Evolutionary conservation across 140 eudicot genomes (phyloP), one percentile per base, ranked within the genome.

Genomic region (Oenanthe javanica): DNA sequence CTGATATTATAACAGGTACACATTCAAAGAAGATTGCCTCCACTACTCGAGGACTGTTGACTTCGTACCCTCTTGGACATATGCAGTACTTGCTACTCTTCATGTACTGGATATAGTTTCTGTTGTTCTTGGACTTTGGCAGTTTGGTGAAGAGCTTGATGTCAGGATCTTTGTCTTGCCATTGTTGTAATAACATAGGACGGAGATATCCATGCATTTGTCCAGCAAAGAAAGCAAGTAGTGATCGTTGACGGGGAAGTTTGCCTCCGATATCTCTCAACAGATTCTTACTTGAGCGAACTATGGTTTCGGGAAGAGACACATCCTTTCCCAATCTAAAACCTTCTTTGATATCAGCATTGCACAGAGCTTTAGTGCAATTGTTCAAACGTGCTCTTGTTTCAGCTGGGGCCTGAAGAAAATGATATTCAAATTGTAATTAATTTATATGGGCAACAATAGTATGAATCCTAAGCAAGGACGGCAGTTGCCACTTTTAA

Each of bases 1-100:
- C 98, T 0, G 98, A 92, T 69, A 94, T 87, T 47, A 94, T 90
- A 45, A 94, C 98, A 0, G 98, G 98, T 54, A 94, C 94, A 85
- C 98, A 92, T 78, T 94, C 97, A 55, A 86, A 92, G 86, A 92
- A 92, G 57, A 94, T 92, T 63, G 98, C 96, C 82, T 94, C 98
- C 79, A 92, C 97, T 50, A 94, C 98, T 78, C 98, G 87, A 4
- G 97, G 97, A 83, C 97, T 94, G 77, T 89, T 94, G 67, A 94
- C 98, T 86, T 92, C 98, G 31, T 84, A 94, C 5, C 98, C 98
- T 84, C 83, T 89, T 25, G 98, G 90, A 78, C 97, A 94, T 72
- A 94, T 79, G 86, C 98, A 94, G 75, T 89, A 94, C 83, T 89
- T 94, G 87, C 95, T 92, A 55, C 78, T 90, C 87, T 90, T 90